Evolutionary conservation across 805 yeast species (phyloP), one percentile per base, ranked within the genome.

Genomic region (Candida sphagnicola): DNA sequence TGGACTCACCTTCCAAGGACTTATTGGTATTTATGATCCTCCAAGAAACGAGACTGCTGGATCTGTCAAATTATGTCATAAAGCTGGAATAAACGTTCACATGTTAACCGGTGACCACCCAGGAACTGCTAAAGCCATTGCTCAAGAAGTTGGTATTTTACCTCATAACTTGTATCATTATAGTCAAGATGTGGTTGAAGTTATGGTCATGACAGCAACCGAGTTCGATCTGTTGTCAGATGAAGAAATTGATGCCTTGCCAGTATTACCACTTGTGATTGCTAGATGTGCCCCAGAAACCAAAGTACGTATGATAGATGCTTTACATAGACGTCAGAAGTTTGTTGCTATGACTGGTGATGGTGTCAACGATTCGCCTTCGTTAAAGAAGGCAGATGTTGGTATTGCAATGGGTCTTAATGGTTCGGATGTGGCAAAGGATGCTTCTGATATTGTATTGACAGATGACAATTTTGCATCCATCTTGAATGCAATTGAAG

Each of bases 101-200:
- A 84, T 84, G 91, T 72, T 85, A 29, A 84, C 91, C 14, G 91
- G 91, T 45, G 91, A 84, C 55, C 88, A 82, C 51, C 85, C 83
- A 8, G 82, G 82, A 26, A 84, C 91, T 31, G 91, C 91, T 13
- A 67, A 69, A 41, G 87, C 90, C 4, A 84, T 84, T 65, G 90
- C 91, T 13, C 81, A 78, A 56, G 89, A 84, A 56, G 89, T 84
- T 36, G 90, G 90, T 12, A 84, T 84, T 43, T 59, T 84, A 24
- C 88, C 90, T 8, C 70, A 64, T 35, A 61, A 63, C 40, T 51
- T 63, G 37, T 57, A 53, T 41, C 65, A 61, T 40, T 63, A 63
- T 40, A 42, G 56, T 30, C 54, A 49, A 11, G 66, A 63, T 8
- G 67, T 63, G 11, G 65, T 61, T 4, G 45, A 56, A 35, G 55